Conservation (phyloP, 2,329 filamentous ascomycete genomes). For the Pseudogymnoascus verrucosus region DNA sequence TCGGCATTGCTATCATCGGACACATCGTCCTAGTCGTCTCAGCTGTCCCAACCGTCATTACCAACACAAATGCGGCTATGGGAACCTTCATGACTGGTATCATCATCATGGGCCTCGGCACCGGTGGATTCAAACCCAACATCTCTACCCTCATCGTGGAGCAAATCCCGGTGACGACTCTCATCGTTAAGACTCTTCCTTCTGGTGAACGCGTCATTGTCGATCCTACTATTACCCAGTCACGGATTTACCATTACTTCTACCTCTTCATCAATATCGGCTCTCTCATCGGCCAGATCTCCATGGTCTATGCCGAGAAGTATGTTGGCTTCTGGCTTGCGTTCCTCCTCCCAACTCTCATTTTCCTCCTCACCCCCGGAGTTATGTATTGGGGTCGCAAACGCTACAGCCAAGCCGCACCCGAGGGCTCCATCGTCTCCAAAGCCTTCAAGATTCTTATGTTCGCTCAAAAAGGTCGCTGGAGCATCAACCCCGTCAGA, state of each 20-base stretch:
- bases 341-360: constrained; percentile 32
- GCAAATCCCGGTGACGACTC: constrained; percentile 23
- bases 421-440: constrained; percentile 57
- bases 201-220: constrained; percentile 28
- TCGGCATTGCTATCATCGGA: constrained; percentile 41
- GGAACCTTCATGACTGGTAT: constrained; percentile 45
- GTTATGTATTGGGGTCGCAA: constrained; percentile 50
- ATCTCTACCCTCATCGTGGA: constrained; percentile 29
- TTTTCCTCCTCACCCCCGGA: constrained; percentile 47
- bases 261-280: constrained; percentile 49
- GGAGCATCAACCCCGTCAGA: constrained; percentile 44
- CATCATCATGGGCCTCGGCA: constrained; percentile 37
- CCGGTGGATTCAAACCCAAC: constrained; percentile 38
- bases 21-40: constrained; percentile 47
- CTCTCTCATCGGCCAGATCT: constrained; percentile 31
- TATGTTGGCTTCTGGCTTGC: constrained; percentile 44
- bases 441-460: constrained; percentile 49
- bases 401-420: constrained; percentile 47
- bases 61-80: constrained; percentile 34
- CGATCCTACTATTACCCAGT: constrained; percentile 27
- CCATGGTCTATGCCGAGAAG: constrained; percentile 45
- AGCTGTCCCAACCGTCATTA: constrained; percentile 39
- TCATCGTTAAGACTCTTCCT: constrained; percentile 20
- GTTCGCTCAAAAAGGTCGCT: constrained; percentile 48
- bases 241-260: constrained; percentile 33